These are phyloP conservation scores for Neofusicoccum ribis DNA, from an alignment of 2,329 filamentous ascomycete species.

Conservation along the genomic window DNA sequence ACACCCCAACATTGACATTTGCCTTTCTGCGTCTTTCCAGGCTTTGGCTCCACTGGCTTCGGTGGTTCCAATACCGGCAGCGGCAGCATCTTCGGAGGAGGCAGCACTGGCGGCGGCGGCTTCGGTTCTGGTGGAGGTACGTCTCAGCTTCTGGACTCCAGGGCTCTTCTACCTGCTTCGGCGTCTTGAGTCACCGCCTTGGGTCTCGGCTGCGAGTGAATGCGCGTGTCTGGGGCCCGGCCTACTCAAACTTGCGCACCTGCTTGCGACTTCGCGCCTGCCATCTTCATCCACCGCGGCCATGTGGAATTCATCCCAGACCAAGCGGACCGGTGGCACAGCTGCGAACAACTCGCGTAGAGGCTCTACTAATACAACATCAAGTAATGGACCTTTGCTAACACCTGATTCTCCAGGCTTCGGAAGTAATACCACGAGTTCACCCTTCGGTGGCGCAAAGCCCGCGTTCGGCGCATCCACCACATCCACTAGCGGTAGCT, in stretches of 20 bases:
- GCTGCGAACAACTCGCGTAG: background rate
- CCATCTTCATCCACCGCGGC: background rate
- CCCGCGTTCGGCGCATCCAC: slow-evolving; percentile 21
- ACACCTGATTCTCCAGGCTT: slow-evolving; percentile 20
- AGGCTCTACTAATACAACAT: background rate
- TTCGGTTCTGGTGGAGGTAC: slow-evolving; percentile 29
- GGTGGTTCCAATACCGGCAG: slow-evolving; percentile 29
- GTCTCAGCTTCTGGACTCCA: slow-evolving; percentile 17
- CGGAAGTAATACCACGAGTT: slow-evolving; percentile 18
- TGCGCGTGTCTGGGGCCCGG: background rate
- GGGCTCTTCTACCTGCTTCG: background rate
- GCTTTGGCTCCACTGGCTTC: slow-evolving; percentile 36
- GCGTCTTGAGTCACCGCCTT: background rate
- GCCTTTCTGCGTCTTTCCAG: slow-evolving; percentile 36
- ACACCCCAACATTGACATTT: slow-evolving; percentile 34
- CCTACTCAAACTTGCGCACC: background rate
- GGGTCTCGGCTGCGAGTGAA: background rate
- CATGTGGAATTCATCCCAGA: background rate
- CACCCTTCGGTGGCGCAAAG: slow-evolving; percentile 30
- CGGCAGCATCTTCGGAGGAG: slow-evolving; percentile 28
- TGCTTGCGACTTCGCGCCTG: background rate
- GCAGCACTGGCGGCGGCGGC: slow-evolving; percentile 28
- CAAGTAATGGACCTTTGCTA: background rate
- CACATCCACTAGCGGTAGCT: slow-evolving; percentile 25
- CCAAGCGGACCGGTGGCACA: background rate